Percentiles rank a stretch among this genome's conserved stretches.
Evolutionary conservation across 108 stramenopile genomes (phyloP).

Genomic region (Chaetoceros muelleri): DNA sequence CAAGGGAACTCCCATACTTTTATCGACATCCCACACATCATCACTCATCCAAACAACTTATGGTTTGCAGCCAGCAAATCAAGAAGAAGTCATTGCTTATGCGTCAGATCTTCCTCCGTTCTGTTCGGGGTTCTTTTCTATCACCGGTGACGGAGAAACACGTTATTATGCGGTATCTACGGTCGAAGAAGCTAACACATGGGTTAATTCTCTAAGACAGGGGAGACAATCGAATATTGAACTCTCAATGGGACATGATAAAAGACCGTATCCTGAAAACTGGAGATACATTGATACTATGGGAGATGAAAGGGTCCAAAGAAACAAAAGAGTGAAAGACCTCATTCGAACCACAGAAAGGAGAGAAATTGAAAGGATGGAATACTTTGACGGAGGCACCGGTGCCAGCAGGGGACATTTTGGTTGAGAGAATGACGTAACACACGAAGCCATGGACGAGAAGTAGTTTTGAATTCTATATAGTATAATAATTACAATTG

Average conservation of each 20-base stretch:
- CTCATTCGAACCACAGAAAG: conserved; percentile 27
- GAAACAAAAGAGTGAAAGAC: conserved; percentile 35
- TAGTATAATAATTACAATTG: no score
- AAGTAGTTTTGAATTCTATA: no score
- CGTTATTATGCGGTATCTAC: conserved; percentile 57
- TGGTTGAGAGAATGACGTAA: no score
- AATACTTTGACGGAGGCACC: conserved; percentile 24
- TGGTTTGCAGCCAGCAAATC: background rate
- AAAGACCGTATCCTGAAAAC: conserved; percentile 45
- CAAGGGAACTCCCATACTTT: conserved; percentile 53
- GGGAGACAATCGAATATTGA: conserved; percentile 53
- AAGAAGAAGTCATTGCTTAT: background rate
- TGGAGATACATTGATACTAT: conserved; percentile 57
- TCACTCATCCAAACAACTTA: background rate
- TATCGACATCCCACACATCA: background rate
- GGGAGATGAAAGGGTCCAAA: conserved; percentile 36
- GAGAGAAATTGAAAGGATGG: conserved; percentile 58
- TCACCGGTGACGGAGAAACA: conserved; percentile 45
- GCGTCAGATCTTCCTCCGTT: conserved; percentile 23
- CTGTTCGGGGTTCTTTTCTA: conserved; percentile 26
- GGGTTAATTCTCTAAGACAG: conserved; percentile 50
- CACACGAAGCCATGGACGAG: no score
- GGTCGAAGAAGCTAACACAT: conserved; percentile 45
- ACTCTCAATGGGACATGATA: conserved; percentile 67
- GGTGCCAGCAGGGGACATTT: conserved; percentile 36